phyloP scores from a whole-genome alignment of 1,284 basidiomycete species.

The Ganoderma leucocontextum region DNA sequence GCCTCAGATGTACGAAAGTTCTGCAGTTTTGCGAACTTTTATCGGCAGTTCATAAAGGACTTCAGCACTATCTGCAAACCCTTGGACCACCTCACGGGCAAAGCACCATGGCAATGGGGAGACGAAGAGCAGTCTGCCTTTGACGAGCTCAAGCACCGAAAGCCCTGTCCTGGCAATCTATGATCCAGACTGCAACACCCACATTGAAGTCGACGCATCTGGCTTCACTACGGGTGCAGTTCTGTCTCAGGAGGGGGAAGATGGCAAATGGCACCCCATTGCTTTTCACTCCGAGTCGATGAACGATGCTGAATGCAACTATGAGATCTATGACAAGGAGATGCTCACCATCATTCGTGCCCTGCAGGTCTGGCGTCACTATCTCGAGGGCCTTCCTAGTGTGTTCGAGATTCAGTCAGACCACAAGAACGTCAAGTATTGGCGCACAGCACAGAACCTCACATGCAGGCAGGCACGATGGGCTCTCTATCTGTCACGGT shows the following conservation, averaged over 20 bases:
- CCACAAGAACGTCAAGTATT: constrained; percentile 55
- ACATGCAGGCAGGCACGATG: constrained; percentile 51
- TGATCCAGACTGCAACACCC: background rate
- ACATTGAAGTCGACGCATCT: background rate
- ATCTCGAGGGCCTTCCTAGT: constrained; percentile 34
- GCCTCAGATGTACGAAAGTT: constrained; percentile 38
- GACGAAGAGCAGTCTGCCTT: constrained; percentile 9
- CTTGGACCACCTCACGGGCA: constrained; percentile 39
- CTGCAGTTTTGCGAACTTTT: constrained; percentile 42
- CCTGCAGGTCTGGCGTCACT: constrained; percentile 45
- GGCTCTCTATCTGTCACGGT: constrained; percentile 45
- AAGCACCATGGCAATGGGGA: constrained; percentile 12
- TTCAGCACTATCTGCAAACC: constrained; percentile 45
- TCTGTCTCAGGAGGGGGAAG: too few species aligned
- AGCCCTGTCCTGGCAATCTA: background rate
- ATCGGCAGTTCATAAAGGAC: constrained; percentile 49
- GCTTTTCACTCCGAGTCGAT: constrained; percentile 10
- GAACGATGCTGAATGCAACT: constrained; percentile 38
- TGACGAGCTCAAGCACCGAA: background rate
- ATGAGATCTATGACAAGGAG: constrained; percentile 49
- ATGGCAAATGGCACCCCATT: too few species aligned
- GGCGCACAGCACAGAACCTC: constrained; percentile 44
- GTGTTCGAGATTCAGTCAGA: constrained; percentile 43
- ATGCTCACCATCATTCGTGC: constrained; percentile 44
- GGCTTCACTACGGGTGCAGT: too few species aligned